Base-by-base conservation (phyloP, 75 land plant genomes). In the Chamaecyparis obtusa region DNA sequence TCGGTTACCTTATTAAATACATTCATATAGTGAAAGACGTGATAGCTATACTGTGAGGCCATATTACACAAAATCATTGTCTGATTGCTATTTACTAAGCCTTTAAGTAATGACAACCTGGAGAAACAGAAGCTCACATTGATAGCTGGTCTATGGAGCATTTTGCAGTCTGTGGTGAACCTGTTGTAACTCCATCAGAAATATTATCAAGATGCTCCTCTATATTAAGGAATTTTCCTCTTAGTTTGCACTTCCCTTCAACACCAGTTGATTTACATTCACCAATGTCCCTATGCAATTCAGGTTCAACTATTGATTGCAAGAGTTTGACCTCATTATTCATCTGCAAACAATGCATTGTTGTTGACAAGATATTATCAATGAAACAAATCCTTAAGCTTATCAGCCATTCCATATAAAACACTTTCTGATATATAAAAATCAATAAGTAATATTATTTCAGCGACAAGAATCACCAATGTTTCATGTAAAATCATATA, bases 271-370 rank as follows among this genome's bases (percentile, higher is more conserved):
- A 55, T 36, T 55, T 55, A 55, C 57, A 54, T 55, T 84, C 64
- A 55, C 32, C 64, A 5, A 35, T 84, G 37, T 55, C 21, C 21
- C 64, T 41, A 55, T 84, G 13, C 7, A 84, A 33, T 44, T 35
- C 64, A 30, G 10, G 64, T 55, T 54, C 85, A 84, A 84, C 64
- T 35, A 84, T 54, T 84, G 85, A 84, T 24, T 54, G 41, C 56
- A 84, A 36, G 55, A 35, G 35, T 17, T 84, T 9, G 21, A 84
- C 30, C 56, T 84, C 85, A 55, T 30, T 17, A 55, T 51, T 84
- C 39, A 84, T 16, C 85, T 84, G 67, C 85, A 55, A 84, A 44
- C 4, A 81, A 81, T 27, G 83, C 51, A 81, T 81, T 46, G 11
- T 11, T 48, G 10, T 32, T 80, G 14, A 80, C 10, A 44, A 43